Evolutionary conservation across 371 early-diverging fungal species (phyloP).

Genomic region (Apophysomyces trapeziformis): DNA sequence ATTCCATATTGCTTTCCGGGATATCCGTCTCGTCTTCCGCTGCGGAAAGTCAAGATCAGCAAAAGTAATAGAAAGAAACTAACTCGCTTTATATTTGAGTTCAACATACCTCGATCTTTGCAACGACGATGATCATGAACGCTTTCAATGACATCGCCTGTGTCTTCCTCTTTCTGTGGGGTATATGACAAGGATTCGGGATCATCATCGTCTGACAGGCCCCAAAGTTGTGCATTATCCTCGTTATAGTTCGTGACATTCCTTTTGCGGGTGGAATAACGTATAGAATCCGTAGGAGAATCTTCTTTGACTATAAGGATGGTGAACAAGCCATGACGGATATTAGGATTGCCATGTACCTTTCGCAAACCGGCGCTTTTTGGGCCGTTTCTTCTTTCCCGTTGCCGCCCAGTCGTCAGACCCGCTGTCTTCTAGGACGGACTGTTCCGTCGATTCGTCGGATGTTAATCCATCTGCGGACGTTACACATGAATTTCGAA

Average conservation of each 20-base stretch:
- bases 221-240: conserved; percentile 49
- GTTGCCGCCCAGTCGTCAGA: conserved; percentile 18
- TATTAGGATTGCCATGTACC: conserved; percentile 1
- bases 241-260: conserved; percentile 59
- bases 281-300: conserved; percentile 40
- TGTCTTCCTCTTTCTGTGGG: conserved; percentile 44
- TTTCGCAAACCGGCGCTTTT: neutral
- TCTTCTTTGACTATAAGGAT: conserved; percentile 6
- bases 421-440: conserved; percentile 19
- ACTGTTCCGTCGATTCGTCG: conserved; percentile 9
- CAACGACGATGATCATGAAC: conserved; percentile 61
- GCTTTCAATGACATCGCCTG: conserved; percentile 70
- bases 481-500: conserved; percentile 3
- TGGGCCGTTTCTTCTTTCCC: conserved; percentile 11
- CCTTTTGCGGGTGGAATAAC: conserved; percentile 54
- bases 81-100: neutral
- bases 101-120: conserved; percentile 20
- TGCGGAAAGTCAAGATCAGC: conserved; percentile 2
- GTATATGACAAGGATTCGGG: conserved; percentile 18
- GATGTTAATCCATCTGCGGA: conserved; percentile 1
- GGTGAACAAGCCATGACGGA: neutral
- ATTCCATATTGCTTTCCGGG: conserved; percentile 74
- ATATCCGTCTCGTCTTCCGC: conserved; percentile 51
- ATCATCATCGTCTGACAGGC: conserved; percentile 48
- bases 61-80: conserved; percentile 3